Conservation (phyloP, 768 basidiomycete species). For the Tulasnella sp. region DNA sequence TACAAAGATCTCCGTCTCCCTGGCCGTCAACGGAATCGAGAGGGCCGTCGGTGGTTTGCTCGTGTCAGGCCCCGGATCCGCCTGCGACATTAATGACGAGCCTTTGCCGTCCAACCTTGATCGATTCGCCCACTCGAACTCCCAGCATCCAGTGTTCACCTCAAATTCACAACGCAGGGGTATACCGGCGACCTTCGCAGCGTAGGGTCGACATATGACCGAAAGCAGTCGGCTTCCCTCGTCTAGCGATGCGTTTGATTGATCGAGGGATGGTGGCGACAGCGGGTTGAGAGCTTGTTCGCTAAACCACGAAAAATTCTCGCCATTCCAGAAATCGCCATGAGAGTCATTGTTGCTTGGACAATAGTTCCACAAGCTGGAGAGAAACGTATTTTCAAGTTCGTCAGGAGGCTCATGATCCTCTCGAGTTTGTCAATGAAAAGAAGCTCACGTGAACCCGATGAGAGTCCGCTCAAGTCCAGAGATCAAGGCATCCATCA, state of each 20-base stretch:
- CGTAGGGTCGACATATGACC: conserved; percentile 79
- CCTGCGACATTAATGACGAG: no score
- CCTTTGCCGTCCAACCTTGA: background rate
- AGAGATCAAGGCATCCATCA: conserved; percentile 91
- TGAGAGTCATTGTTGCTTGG: conserved; percentile 63
- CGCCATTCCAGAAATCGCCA: conserved; percentile 91
- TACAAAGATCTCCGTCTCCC: conserved; percentile 73
- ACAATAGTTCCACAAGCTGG: conserved; percentile 91
- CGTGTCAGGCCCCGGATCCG: conserved; percentile 21
- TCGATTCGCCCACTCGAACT: conserved; percentile 51
- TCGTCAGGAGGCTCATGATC: background rate
- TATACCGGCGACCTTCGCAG: conserved; percentile 80
- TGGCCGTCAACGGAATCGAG: conserved; percentile 33
- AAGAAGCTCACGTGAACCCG: conserved; percentile 66
- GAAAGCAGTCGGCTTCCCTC: conserved; percentile 69
- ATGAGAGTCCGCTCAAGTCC: conserved; percentile 66
- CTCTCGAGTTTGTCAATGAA: background rate
- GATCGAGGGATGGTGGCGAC: conserved; percentile 29
- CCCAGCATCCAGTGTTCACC: conserved; percentile 56
- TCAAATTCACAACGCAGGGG: conserved; percentile 68
- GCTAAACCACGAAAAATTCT: conserved; percentile 92
- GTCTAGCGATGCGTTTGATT: conserved; percentile 60
- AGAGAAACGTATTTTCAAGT: background rate
- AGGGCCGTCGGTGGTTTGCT: conserved; percentile 32
- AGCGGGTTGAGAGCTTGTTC: conserved; percentile 13